Evolutionary conservation across 768 basidiomycete species (phyloP), one percentile per base, ranked within the genome.

Genomic region (Hypsizygus marmoreus): DNA sequence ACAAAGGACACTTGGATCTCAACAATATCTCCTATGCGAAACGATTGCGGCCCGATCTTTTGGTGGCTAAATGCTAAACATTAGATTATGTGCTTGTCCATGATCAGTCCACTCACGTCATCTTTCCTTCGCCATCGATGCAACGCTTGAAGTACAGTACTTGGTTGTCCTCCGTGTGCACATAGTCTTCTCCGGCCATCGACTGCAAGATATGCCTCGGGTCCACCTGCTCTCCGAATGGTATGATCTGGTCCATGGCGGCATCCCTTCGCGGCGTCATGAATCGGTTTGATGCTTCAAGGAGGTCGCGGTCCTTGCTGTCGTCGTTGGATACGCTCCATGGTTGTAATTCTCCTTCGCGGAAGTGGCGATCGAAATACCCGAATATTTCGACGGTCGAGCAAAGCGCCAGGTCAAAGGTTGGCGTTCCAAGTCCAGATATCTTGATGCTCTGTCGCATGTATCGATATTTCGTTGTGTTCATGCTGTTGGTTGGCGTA

Each of bases 1-100:
- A 50, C 39, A 26, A 54, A 42, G 2, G 49, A 49, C 5, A 52
- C 36, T 26, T 52, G 46, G 19, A 35, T 17, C 35, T 55, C 50
- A 6, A 55, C 42, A 13, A 55, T 48, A 29, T 55, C 45, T 7
- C 53, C 50, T 17, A 55, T 34, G 8, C 53, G 33, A 31, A 51
- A 55, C 2, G 34, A 20, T 8, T 51, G 46, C n/a, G 46, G 50
- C 6, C 20, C 22, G 9, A 25, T 32, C 17, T 40, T 17, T 22
- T 38, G 19, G n/a, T 46, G 22, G 13, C 50, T 46, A 22, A 11
- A 6, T 23, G 19, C 24, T 25, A 33, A 23, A 17, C 7, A 9
- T 45, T 14, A 29, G 44, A 20, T 34, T n/a, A n/a, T 25, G n/a
- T 7, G 25, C 14, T 2, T 29, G 14, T 26, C 20, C 9, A 16